Conservation (phyloP, 345 rosid genomes). For the Ceriops zippeliana region DNA sequence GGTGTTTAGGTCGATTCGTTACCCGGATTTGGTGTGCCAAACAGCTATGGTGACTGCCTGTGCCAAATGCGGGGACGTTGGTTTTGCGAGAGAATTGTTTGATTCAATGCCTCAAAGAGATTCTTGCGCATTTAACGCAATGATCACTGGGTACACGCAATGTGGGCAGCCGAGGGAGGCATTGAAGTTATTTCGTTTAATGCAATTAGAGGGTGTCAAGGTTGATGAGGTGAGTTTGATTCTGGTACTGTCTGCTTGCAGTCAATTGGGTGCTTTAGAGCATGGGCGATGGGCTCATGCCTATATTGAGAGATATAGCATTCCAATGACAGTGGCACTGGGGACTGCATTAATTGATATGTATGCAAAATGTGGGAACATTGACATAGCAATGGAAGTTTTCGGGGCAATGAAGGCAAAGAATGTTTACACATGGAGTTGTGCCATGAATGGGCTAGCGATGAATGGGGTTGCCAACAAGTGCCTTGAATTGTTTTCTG, state of each 20-base stretch:
- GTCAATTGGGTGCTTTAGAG: conserved; percentile 52
- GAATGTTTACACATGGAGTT: conserved; percentile 60
- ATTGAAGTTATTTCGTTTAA: conserved; percentile 44
- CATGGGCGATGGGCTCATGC: conserved; percentile 68
- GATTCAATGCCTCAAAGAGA: conserved; percentile 58
- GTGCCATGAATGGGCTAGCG: conserved; percentile 53
- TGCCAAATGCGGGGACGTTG: conserved; percentile 11
- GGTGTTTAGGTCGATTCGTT: conserved; percentile 35
- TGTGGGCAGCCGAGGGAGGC: conserved; percentile 47
- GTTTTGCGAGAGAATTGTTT: conserved; percentile 42
- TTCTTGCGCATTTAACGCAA: conserved; percentile 53
- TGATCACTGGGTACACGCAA: conserved; percentile 55
- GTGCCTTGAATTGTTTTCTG: conserved; percentile 50
- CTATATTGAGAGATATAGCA: conserved; percentile 46
- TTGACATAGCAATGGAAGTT: conserved; percentile 51
- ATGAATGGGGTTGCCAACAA: conserved; percentile 48
- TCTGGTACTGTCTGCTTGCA: conserved; percentile 56
- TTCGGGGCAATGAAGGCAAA: conserved; percentile 52
- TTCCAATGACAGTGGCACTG: conserved; percentile 41
- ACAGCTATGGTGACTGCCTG: conserved; percentile 26
- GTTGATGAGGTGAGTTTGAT: conserved; percentile 54
- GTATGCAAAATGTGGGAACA: conserved; percentile 59
- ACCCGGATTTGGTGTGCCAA: conserved; percentile 56
- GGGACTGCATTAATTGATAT: conserved; percentile 62
- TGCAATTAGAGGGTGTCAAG: conserved; percentile 58